Evolutionary conservation across 345 rosid species (phyloP), one percentile per base, ranked within the genome.

Genomic region (Dovyalis caffra): DNA sequence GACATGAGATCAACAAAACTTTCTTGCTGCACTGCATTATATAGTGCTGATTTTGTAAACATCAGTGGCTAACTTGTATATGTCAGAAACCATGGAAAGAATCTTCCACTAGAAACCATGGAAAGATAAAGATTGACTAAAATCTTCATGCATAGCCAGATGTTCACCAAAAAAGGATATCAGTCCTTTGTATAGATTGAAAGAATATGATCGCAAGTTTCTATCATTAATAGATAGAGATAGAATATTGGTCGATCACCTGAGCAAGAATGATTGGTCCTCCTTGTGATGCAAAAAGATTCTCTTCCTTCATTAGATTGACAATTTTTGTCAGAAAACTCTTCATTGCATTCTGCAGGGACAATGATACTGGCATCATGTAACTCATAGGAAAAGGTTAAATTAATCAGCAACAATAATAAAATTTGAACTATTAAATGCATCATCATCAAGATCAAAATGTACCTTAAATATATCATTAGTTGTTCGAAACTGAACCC

Each of bases 231-330:
- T 40, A 40, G 12, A 40, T 40, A 40, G 45, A 40, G 2, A 40
- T 40, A 40, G 16, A 40, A 40, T 40, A 40, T 40, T 40, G 45
- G 45, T 40, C 58, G 35, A 72, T 76, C 71, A 89, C 90, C 89
- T 88, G 91, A 25, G 93, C 85, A 72, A 89, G 90, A 77, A 88
- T 87, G 78, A 87, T 85, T n/a, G 93, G 90, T 65, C 93, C 91
- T 74, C 91, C 93, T 77, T 87, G 90, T 20, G 89, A 70, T 66
- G 91, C 93, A 84, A 88, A 88, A 47, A 88, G 91, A 66, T 77
- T 79, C 70, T 86, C 90, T 34, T 82, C 83, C 84, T 83, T 85
- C 90, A 90, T 86, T 74, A 88, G 38, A 58, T 68, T 78, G 16
- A 88, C 90, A 68, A 87, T 84, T 78, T 89, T 89, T 16, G 66